Evolutionary conservation across 2,329 filamentous ascomycete species (phyloP).

Genomic region (Acephala macrosclerotiorum): DNA sequence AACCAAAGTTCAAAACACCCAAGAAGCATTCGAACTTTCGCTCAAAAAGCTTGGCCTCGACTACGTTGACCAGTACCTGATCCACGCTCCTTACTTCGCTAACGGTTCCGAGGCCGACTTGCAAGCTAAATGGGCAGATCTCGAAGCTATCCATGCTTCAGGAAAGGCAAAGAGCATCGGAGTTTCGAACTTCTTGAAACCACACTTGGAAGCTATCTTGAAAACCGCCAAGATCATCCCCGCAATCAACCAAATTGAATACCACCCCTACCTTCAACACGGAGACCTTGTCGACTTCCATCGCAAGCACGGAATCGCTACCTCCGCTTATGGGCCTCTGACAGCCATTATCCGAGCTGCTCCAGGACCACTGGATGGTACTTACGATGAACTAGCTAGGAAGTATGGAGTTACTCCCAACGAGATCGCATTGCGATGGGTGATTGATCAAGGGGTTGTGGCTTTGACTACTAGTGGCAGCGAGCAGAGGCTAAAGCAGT

Average conservation of each 20-base stretch:
- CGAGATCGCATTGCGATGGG: slow-evolving; percentile 66
- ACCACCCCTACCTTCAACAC: slow-evolving; percentile 78
- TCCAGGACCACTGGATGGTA: slow-evolving; percentile 60
- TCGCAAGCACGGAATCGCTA: slow-evolving; percentile 62
- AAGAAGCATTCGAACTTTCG: slow-evolving; percentile 58
- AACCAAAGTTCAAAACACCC: slow-evolving; percentile 42
- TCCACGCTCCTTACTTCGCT: slow-evolving; percentile 65
- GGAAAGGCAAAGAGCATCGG: slow-evolving; percentile 76
- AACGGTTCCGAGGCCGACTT: slow-evolving; percentile 54
- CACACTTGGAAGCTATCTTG: slow-evolving; percentile 62
- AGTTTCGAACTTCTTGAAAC: slow-evolving; percentile 75
- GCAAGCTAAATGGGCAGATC: slow-evolving; percentile 64
- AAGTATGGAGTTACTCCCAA: slow-evolving; percentile 66
- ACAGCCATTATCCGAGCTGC: slow-evolving; percentile 56
- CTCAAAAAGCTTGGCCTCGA: slow-evolving; percentile 71
- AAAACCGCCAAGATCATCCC: slow-evolving; percentile 68
- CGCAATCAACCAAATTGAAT: slow-evolving; percentile 82
- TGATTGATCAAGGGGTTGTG: slow-evolving; percentile 65
- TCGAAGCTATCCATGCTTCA: slow-evolving; percentile 71
- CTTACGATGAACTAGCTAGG: slow-evolving; percentile 57
- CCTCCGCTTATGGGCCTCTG: slow-evolving; percentile 63
- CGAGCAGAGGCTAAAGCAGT: slow-evolving; percentile 63
- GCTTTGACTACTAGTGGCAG: slow-evolving; percentile 66
- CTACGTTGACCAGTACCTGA: slow-evolving; percentile 76
- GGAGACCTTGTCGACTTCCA: slow-evolving; percentile 64